These are phyloP conservation scores for Coniella lustricola DNA, from an alignment of 2,329 filamentous ascomycete species.

Conservation along the genomic window DNA sequence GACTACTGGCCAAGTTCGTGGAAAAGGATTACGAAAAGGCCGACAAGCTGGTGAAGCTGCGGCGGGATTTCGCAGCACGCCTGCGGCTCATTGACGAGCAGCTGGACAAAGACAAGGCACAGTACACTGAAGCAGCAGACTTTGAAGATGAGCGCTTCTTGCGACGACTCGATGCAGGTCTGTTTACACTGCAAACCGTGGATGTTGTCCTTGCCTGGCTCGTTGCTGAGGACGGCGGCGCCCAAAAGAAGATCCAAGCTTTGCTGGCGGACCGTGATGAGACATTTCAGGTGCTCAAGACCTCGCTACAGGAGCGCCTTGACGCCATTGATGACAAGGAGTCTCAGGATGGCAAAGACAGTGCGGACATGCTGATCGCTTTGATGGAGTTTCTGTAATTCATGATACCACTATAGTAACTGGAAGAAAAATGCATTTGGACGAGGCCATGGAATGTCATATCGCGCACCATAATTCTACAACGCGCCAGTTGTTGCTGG, in stretches of 20 bases:
- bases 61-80: constrained; percentile 61
- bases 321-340: constrained; percentile 38
- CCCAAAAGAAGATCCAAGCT: constrained; percentile 54
- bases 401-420: constrained; percentile 14
- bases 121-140: constrained; percentile 46
- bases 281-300: constrained; percentile 53
- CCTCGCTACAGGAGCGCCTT: constrained; percentile 58
- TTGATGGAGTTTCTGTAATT: constrained; percentile 42
- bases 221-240: constrained; percentile 77
- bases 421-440: constrained; percentile 7
- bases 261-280: constrained; percentile 64
- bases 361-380: constrained; percentile 47
- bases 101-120: constrained; percentile 50
- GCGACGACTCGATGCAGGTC: constrained; percentile 70
- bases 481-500: background rate
- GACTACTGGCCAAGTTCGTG: constrained; percentile 86
- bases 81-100: constrained; percentile 56
- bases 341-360: constrained; percentile 51
- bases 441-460: background rate
- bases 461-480: constrained; percentile 3
- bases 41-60: constrained; percentile 60
- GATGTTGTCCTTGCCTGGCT: constrained; percentile 88
- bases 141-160: constrained; percentile 67
- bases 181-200: constrained; percentile 75
- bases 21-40: constrained; percentile 92